phyloP scores from a whole-genome alignment of 345 rosid species.

The Arabis alpina region DNA sequence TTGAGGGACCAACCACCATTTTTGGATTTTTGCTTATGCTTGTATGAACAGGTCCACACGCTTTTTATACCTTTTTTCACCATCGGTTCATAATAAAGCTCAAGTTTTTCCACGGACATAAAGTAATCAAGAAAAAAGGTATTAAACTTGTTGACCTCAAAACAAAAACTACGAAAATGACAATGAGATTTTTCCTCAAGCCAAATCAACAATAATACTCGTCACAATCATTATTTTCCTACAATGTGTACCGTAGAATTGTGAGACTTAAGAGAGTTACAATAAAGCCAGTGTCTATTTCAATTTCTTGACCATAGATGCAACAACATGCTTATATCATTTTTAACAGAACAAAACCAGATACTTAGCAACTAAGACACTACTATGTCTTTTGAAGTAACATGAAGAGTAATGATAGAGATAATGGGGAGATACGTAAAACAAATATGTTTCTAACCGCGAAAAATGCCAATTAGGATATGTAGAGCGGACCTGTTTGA shows the following conservation, averaged over 20 bases:
- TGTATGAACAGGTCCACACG: constrained; percentile 29
- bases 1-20: constrained; percentile 25
- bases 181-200: constrained; percentile 22
- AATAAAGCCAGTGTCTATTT: constrained; percentile 14
- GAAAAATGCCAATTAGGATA: neutral
- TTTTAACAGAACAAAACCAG: neutral
- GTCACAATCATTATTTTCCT: constrained; percentile 17
- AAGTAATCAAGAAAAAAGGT: constrained; percentile 7
- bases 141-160: constrained; percentile 8
- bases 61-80: constrained; percentile 32
- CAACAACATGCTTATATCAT: constrained; percentile 20
- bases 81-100: constrained; percentile 32
- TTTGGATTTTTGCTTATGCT: constrained; percentile 36
- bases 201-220: neutral
- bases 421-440: neutral
- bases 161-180: constrained; percentile 5
- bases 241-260: constrained; percentile 14
- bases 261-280: constrained; percentile 23
- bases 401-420: neutral
- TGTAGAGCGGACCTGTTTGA: constrained; percentile 31
- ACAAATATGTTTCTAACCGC: neutral
- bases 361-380: neutral
- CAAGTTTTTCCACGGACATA: constrained; percentile 23
- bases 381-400: neutral
- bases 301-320: constrained; percentile 32